These are phyloP conservation scores for Fusarium austroafricanum DNA, from an alignment of 2,329 filamentous ascomycete genomes.

Conservation along the genomic window DNA sequence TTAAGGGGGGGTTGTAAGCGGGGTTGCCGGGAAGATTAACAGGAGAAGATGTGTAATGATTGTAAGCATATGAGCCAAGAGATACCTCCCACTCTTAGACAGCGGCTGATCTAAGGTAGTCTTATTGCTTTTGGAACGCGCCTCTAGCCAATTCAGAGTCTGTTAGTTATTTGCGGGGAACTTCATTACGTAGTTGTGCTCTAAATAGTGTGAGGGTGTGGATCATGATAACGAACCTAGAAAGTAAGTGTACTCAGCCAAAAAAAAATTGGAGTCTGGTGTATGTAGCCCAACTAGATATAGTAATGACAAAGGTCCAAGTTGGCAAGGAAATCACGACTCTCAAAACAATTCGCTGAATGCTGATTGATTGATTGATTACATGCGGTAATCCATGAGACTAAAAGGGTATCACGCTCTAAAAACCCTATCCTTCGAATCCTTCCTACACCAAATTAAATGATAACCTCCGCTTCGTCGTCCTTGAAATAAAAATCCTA, in stretches of 20 bases:
- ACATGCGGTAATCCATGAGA: slow-evolving; percentile 30
- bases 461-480: not conserved
- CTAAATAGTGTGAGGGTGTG: slow-evolving; percentile 22
- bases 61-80: slow-evolving; percentile 21
- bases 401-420: slow-evolving; percentile 47
- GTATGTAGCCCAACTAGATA: not conserved
- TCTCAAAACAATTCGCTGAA: slow-evolving; percentile 16
- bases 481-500: not conserved
- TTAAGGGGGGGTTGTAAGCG: slow-evolving; percentile 1
- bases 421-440: slow-evolving; percentile 37
- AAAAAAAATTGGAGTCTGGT: not conserved
- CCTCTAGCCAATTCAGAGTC: slow-evolving; percentile 19
- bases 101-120: slow-evolving; percentile 24
- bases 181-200: slow-evolving; percentile 36
- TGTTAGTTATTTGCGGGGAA: slow-evolving; percentile 35
- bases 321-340: not conserved
- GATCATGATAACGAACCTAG: slow-evolving; percentile 28
- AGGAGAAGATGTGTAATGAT: slow-evolving; percentile 2
- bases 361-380: slow-evolving; percentile 18
- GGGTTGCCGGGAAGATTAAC: slow-evolving; percentile 2
- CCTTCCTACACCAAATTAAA: slow-evolving; percentile 24
- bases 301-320: not conserved
- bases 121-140: not conserved
- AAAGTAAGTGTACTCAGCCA: slow-evolving; percentile 4
- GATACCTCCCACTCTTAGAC: not conserved